Base-by-base conservation (phyloP, 1,284 basidiomycete genomes). In the Rhodotorula sp. region DNA sequence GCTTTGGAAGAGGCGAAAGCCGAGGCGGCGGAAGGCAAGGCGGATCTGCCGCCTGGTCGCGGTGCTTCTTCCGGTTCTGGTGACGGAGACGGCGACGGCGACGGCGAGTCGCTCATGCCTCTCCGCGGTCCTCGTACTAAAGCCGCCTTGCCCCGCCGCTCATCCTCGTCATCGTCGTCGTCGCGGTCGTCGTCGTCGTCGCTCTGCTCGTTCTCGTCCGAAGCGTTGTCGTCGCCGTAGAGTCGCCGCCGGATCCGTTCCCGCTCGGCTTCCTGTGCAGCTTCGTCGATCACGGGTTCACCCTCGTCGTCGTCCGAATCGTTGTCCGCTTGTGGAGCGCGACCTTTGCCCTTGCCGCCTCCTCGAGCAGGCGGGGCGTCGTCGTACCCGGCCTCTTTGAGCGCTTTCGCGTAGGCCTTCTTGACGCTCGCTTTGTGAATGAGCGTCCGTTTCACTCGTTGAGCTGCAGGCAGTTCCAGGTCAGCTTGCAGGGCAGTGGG, bases 341-440 rank as follows among this genome's bases (percentile, higher is more conserved):
- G 26, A 3, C 51, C 43, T 46, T 67, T 52, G 29, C 62, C 70
- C 58, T 62, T 58, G 49, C 49, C 20, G 29, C 31, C 63, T 29
- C 51, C 46, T 14, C 46, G 46, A 4, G 12, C 15, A n/a, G 23
- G 26, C 18, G 68, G 48, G 20, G 31, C 21, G 29, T 51, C 48
- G n/a, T 62, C 67, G 67, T 76, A 76, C 1, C 75, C 75, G 10
- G 71, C 75, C 26, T 73, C 68, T n/a, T 67, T 66, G 57, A 77
- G 68, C 5, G 70, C 71, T 59, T 73, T 75, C 21, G 68, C 63
- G 63, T 73, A 73, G 21, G 65, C 57, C 51, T 67, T 67, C 62
- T 77, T 77, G 54, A 77, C 64, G 58, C 73, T 68, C 15, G 76
- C 76, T 60, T 77, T 77, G 67, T 77, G 76, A n/a, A 77, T 77